Conservation (phyloP, 2,329 filamentous ascomycete species). For the Botryotinia calthae region DNA sequence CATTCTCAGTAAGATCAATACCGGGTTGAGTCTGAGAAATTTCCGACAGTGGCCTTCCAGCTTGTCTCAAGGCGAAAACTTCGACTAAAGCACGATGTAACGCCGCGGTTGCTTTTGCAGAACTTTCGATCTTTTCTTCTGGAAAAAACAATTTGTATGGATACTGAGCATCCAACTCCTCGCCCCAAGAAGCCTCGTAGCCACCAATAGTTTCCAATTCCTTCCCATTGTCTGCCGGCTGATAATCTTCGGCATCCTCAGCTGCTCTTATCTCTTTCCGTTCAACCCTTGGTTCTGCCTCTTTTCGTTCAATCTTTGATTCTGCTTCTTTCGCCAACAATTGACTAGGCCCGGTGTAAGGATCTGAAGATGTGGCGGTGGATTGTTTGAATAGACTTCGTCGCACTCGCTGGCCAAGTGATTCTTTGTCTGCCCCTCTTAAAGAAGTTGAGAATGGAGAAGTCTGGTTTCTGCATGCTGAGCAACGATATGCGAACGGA, state of each 20-base stretch:
- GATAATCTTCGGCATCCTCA: slow-evolving; percentile 40
- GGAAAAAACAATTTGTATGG: slow-evolving; percentile 44
- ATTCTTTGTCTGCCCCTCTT: slow-evolving; percentile 25
- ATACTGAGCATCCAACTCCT: slow-evolving; percentile 41
- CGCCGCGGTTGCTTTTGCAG: slow-evolving; percentile 41
- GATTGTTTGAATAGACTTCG: slow-evolving; percentile 50
- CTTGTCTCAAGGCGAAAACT: slow-evolving; percentile 48
- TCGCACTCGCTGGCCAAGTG: slow-evolving; percentile 47
- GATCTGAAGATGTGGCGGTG: slow-evolving; percentile 48
- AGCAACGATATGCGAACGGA: slow-evolving; percentile 30
- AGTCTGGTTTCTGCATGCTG: slow-evolving; percentile 31
- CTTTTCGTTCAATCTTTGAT: slow-evolving; percentile 17
- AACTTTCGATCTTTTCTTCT: slow-evolving; percentile 39
- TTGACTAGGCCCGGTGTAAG: slow-evolving; percentile 43
- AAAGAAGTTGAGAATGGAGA: slow-evolving; percentile 36
- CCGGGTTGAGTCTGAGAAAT: slow-evolving; percentile 26
- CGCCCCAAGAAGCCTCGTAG: slow-evolving; percentile 44
- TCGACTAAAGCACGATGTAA: slow-evolving; percentile 58
- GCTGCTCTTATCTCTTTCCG: slow-evolving; percentile 13
- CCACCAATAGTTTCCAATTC: slow-evolving; percentile 54
- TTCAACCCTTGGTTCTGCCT: slow-evolving; percentile 21
- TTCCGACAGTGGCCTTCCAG: slow-evolving; percentile 39
- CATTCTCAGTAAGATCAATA: slow-evolving; percentile 29
- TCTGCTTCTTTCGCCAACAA: slow-evolving; percentile 29
- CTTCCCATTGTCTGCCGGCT: slow-evolving; percentile 49